Evolutionary conservation across 2,329 filamentous ascomycete species (phyloP).

Genomic region (Colletotrichum shisoi): DNA sequence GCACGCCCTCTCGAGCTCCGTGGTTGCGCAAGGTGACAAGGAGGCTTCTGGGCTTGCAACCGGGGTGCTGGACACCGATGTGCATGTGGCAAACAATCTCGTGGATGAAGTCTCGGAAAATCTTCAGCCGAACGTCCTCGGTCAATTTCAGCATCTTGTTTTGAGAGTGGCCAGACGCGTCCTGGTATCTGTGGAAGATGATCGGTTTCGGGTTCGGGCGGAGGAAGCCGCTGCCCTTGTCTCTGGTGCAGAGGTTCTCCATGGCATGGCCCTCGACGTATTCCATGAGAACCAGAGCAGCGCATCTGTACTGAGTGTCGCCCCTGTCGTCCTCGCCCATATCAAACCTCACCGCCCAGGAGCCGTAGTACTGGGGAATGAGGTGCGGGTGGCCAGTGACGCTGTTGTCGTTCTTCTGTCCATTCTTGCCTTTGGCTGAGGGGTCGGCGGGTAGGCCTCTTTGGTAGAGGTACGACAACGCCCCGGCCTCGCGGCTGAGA

Average conservation of each 20-base stretch:
- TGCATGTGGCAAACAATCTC: neutral
- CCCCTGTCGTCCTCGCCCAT: neutral
- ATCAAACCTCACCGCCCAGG: neutral
- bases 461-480: neutral
- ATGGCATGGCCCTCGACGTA: neutral
- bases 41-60: neutral
- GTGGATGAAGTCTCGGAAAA: neutral
- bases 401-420: no score
- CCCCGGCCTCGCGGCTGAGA: neutral
- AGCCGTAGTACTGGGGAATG: neutral
- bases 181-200: neutral
- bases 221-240: neutral
- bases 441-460: neutral
- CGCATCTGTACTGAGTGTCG: neutral
- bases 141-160: neutral
- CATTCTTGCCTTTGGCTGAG: no score
- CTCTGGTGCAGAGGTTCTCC: neutral
- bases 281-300: constrained; percentile 3
- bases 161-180: no score
- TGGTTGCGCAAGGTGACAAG: neutral
- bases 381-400: neutral
- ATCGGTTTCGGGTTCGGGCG: no score
- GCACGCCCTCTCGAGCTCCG: neutral
- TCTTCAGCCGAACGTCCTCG: neutral
- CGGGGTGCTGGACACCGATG: neutral